Base-by-base conservation (phyloP, 2,329 filamentous ascomycete species). In the Cladosporium sp. region DNA sequence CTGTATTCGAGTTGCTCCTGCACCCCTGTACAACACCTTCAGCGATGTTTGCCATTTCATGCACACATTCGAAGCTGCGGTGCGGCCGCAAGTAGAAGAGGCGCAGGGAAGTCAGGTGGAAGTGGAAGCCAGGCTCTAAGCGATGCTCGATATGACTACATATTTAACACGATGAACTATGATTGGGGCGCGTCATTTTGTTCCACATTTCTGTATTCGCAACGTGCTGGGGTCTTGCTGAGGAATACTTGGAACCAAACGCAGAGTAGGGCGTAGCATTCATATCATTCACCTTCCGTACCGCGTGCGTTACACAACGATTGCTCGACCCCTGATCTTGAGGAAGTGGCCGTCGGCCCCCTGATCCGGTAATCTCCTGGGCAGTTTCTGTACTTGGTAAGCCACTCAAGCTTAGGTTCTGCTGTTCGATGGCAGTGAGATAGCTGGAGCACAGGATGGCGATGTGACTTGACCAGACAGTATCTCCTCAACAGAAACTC, bases 1-100 rank as follows among this genome's bases (percentile, higher is more conserved):
- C 74, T 93, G 97, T 18, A 89, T 97, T 60, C 83, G 93, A 1
- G 88, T 96, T 1, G 92, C 93, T 1, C 93, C 93, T 1, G 89
- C 91, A 50, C 92, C 93, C 10, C 77, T 97, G 70, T 97, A 96
- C 78, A 94, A 94, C 73, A 87, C 85, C 0, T 96, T 91, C 75
- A 82, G 83, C 66, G 93, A 97, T 71, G 88, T 93, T 7, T 88
- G 79, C 80, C 76, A 78, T 18, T 91, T 91, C 73, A 83, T 80
- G 61, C 76, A 78, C 35, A 78, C 86, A 16, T 88, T 88, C 70
- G 73, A 79, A 6, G 72, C 78, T 49, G 85, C 84, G 3, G 61
- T 63, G 5, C 21, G 50, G 11, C 33, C 40, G 12, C 33, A 40
- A 5, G 50, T 44, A 8, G 23, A 63, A 5, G 37, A 16, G n/a